phyloP scores from a whole-genome alignment of 2,329 filamentous ascomycete genomes.

The Talaromyces verruculosus region DNA sequence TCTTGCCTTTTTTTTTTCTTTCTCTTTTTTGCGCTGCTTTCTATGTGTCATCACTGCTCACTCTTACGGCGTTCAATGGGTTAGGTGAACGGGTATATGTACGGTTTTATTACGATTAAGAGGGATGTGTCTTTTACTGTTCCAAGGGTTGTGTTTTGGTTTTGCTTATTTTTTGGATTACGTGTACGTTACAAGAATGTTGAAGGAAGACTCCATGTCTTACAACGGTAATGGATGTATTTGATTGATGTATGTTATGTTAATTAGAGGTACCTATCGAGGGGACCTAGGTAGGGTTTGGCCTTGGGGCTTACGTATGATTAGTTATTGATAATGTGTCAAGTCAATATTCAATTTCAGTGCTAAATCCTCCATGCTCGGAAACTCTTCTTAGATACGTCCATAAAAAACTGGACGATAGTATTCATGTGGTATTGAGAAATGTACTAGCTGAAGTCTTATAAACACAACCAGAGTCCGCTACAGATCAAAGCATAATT shows the following conservation, averaged over 20 bases:
- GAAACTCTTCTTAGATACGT: not conserved
- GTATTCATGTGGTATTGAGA: not conserved
- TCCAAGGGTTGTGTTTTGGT: not conserved
- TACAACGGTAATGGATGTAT: not conserved
- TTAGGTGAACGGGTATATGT: no score
- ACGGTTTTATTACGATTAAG: no score
- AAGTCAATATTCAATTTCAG: not conserved
- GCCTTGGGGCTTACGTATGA: not conserved
- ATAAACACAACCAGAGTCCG: not conserved
- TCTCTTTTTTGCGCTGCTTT: no score
- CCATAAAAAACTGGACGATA: not conserved
- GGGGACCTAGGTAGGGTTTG: not conserved
- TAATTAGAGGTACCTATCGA: not conserved
- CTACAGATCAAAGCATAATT: not conserved
- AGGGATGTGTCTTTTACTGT: not conserved
- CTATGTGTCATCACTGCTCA: no score
- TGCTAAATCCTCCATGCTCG: no score
- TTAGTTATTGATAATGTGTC: not conserved
- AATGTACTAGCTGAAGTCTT: not conserved
- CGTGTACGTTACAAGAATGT: not conserved
- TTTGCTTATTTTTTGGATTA: not conserved
- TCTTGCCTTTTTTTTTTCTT: not conserved
- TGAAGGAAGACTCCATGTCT: not conserved
- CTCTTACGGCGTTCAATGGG: not conserved
- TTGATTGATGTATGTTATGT: not conserved